Conservation (phyloP, 495 filamentous ascomycete species). For the Tetracladium setigerum region DNA sequence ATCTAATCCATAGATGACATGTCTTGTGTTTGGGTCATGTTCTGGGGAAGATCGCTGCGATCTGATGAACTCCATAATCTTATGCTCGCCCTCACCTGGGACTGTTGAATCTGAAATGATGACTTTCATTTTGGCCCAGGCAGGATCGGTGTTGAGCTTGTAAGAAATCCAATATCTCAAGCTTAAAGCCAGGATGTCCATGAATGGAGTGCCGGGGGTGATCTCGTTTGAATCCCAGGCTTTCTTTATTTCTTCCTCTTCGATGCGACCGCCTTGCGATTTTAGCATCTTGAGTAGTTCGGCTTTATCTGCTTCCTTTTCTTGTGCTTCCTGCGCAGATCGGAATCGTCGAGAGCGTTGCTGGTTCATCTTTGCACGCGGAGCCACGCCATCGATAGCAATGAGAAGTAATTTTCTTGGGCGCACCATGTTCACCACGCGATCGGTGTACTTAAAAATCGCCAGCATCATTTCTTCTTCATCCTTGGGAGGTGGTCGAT, state of each 20-base stretch:
- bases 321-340: constrained; percentile 86
- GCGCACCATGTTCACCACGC: constrained; percentile 96
- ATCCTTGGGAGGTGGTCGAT: constrained; percentile 78
- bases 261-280: constrained; percentile 54
- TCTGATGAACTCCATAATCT: constrained; percentile 97
- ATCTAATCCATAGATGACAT: constrained; percentile 94
- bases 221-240: constrained; percentile 98
- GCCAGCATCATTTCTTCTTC: constrained; percentile 99
- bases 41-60: constrained; percentile 84
- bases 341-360: constrained; percentile 88
- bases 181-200: constrained; percentile 90
- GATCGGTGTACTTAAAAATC: constrained; percentile 94
- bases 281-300: constrained; percentile 76
- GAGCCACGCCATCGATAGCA: constrained; percentile 92
- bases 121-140: constrained; percentile 95
- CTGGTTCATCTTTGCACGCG: constrained; percentile 95
- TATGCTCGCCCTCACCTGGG: constrained; percentile 96
- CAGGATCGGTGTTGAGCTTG: constrained; percentile 93
- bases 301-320: constrained; percentile 86
- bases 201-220: constrained; percentile 96
- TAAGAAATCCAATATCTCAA: constrained; percentile 93
- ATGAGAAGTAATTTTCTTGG: constrained; percentile 95
- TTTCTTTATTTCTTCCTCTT: constrained; percentile 68
- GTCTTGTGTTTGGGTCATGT: constrained; percentile 92
- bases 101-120: constrained; percentile 98